These are phyloP conservation scores for Diaporthe aspalathi DNA, from an alignment of 2,329 filamentous ascomycete species.

Conservation along the genomic window DNA sequence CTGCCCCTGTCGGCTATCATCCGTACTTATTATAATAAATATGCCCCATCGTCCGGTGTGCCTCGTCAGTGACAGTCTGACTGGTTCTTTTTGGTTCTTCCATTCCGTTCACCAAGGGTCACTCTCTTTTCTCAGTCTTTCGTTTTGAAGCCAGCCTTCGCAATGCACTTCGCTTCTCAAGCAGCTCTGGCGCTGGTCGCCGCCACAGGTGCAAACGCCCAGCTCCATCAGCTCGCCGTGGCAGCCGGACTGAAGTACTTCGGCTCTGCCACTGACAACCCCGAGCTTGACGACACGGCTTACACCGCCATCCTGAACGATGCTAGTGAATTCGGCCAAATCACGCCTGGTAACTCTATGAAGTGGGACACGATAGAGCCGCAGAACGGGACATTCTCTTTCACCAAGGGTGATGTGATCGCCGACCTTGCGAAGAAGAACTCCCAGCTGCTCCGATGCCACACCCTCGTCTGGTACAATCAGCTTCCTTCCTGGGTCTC, in stretches of 20 bases:
- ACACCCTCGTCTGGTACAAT: slow-evolving; percentile 66
- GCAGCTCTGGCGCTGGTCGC: slow-evolving; percentile 38
- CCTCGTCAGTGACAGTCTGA: slow-evolving; percentile 2
- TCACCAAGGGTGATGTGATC: slow-evolving; percentile 65
- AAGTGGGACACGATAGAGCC: slow-evolving; percentile 75
- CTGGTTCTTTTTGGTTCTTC: background rate
- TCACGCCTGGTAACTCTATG: slow-evolving; percentile 73
- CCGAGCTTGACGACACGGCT: slow-evolving; percentile 61
- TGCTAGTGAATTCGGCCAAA: slow-evolving; percentile 69
- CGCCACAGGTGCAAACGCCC: slow-evolving; percentile 36
- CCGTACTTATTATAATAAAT: background rate
- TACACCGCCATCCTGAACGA: slow-evolving; percentile 68
- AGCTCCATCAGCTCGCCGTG: slow-evolving; percentile 65
- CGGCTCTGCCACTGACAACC: slow-evolving; percentile 73
- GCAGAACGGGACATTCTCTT: slow-evolving; percentile 66
- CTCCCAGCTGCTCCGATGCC: slow-evolving; percentile 69
- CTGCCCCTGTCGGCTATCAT: background rate
- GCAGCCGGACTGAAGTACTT: slow-evolving; percentile 71
- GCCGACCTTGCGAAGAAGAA: slow-evolving; percentile 60
- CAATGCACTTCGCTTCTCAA: slow-evolving; percentile 37
- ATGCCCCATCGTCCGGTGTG: background rate
- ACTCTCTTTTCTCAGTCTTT: slow-evolving; percentile 26
- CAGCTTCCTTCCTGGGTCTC: slow-evolving; percentile 63
- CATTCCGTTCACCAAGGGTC: slow-evolving; percentile 4
- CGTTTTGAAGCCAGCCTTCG: slow-evolving; percentile 38